Evolutionary conservation across 768 basidiomycete genomes (phyloP).

Genomic region (Tylopilus intermedius): DNA sequence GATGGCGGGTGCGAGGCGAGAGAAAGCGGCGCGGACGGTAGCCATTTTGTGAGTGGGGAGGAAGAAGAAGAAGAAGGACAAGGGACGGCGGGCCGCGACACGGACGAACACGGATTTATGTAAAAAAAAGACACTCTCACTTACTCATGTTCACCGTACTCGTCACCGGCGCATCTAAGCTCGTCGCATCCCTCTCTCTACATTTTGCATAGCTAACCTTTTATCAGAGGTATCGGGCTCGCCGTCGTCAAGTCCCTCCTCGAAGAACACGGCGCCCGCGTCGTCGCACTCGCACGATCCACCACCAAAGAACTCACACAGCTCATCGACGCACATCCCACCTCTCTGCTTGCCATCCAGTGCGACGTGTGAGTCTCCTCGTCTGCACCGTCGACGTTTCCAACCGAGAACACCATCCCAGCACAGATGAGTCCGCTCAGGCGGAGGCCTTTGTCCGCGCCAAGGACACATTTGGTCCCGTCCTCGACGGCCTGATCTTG

Average conservation of each 20-base stretch:
- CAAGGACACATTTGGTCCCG: conserved; percentile 48
- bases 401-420: conserved; percentile 26
- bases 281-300: conserved; percentile 74
- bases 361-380: conserved; percentile 68
- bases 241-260: conserved; percentile 69
- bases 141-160: conserved; percentile 42
- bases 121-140: conserved; percentile 2
- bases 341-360: conserved; percentile 47
- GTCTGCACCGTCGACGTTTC: background rate
- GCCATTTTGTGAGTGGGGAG: conserved; percentile 40
- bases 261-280: conserved; percentile 54
- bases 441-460: conserved; percentile 52
- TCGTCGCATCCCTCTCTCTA: background rate
- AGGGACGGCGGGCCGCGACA: background rate
- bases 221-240: conserved; percentile 69
- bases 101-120: conserved; percentile 22
- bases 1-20: conserved; percentile 44
- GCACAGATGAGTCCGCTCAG: conserved; percentile 54
- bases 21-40: conserved; percentile 52
- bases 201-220: background rate
- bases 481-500: conserved; percentile 71
- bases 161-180: conserved; percentile 86
- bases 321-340: conserved; percentile 38
- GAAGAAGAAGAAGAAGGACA: conserved; percentile 13
- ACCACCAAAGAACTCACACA: conserved; percentile 57